A percentile compares a stretch with the other conserved stretches of the same genome.
These are phyloP conservation scores for Ustilago crameri DNA, from an alignment of 1,284 basidiomycete genomes.

Conservation along the genomic window DNA sequence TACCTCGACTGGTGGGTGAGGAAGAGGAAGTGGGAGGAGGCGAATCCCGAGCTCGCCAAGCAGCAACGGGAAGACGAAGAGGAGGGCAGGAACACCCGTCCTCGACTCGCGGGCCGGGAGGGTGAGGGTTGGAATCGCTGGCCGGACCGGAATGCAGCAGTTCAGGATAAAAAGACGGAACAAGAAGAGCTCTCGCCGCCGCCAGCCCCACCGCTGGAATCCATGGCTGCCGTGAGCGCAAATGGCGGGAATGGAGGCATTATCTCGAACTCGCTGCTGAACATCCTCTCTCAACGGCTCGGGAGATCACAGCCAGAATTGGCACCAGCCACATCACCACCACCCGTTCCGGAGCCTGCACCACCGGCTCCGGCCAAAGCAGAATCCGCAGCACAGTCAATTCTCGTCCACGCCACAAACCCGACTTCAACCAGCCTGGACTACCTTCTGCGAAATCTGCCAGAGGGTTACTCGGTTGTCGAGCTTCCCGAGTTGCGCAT, in stretches of 20 bases:
- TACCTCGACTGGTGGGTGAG: conserved; percentile 42
- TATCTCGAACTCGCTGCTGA: conserved; percentile 17
- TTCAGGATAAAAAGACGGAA: not conserved
- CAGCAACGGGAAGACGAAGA: not conserved
- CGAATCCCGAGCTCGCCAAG: conserved; percentile 20
- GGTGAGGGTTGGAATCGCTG: too few species aligned
- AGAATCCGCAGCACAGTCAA: conserved; percentile 8
- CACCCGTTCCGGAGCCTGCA: too few species aligned
- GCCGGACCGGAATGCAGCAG: not conserved
- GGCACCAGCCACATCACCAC: not conserved
- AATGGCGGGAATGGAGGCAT: conserved; percentile 4
- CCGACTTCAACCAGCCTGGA: conserved; percentile 8
- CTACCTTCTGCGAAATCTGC: conserved; percentile 12
- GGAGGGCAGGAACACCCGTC: not conserved
- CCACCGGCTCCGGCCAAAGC: too few species aligned
- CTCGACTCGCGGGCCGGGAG: not conserved
- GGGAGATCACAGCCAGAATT: conserved; percentile 10
- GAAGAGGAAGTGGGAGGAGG: conserved; percentile 35
- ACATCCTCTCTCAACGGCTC: conserved; percentile 13
- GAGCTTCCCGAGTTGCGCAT: conserved; percentile 28
- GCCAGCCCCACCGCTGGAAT: not conserved
- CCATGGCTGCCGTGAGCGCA: not conserved
- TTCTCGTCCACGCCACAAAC: not conserved
- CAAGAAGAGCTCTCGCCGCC: not conserved
- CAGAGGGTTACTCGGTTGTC: conserved; percentile 20